phyloP scores from a whole-genome alignment of 129 eudicot genomes.

The Artemisia tridentata region DNA sequence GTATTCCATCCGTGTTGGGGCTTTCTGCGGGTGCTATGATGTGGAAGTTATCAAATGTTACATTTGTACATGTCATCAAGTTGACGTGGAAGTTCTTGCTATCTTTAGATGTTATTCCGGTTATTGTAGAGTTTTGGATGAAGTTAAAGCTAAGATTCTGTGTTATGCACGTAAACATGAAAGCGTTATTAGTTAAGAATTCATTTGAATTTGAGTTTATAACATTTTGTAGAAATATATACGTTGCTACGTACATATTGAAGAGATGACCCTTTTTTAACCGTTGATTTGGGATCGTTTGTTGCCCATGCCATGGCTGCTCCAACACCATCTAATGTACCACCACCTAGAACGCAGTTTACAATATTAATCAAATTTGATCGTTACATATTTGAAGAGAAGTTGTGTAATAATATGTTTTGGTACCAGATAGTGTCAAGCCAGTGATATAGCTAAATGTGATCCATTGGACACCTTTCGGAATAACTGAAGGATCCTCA shows the following conservation, averaged over 20 bases:
- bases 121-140: conserved; percentile 39
- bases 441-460: conserved; percentile 35
- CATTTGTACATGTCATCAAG: conserved; percentile 33
- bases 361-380: neutral
- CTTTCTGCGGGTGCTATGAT: conserved; percentile 42
- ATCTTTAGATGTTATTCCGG: conserved; percentile 45
- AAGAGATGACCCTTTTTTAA: conserved; percentile 27
- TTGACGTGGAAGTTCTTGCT: conserved; percentile 57
- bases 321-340: conserved; percentile 62
- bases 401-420: neutral
- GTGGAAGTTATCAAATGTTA: conserved; percentile 39
- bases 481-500: conserved; percentile 30
- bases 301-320: conserved; percentile 29
- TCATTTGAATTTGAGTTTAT: neutral
- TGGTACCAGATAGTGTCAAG: conserved; percentile 44
- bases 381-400: neutral
- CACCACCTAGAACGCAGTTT: conserved; percentile 41
- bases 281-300: conserved; percentile 22
- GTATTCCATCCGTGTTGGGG: conserved; percentile 66
- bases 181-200: neutral
- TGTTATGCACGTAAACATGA: conserved; percentile 2
- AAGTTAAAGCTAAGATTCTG: conserved; percentile 53
- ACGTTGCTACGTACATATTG: conserved; percentile 29
- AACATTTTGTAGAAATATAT: neutral
- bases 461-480: conserved; percentile 52